Evolutionary conservation across 179 eudicot genomes (phyloP), one percentile per base, ranked within the genome.

Genomic region (Vitellaria paradoxa): DNA sequence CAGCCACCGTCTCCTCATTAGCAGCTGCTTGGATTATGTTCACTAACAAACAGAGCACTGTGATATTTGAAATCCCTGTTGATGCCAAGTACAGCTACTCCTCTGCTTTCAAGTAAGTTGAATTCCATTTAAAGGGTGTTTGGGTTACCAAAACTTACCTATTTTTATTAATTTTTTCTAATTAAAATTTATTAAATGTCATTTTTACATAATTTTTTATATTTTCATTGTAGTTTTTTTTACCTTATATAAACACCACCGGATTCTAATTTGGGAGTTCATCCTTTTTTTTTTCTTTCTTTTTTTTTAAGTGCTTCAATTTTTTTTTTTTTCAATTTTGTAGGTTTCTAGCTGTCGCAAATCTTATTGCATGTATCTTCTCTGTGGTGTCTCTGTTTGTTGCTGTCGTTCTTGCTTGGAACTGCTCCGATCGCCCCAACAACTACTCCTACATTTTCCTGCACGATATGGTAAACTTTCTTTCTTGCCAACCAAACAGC

Each of bases 51-150:
- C 87, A 93, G 68, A 69, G 81, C 1, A 65, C 77, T 3, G 64
- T 75, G 5, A 76, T 91, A 6, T 91, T 57, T 64, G 91, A 87
- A 64, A 76, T 82, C 14, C 18, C 40, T 13, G 26, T 87, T 60
- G 87, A 82, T 46, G 93, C 97, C 30, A 81, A 81, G 17, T 91
- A 91, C 79, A 80, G 78, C 85, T 89, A 89, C 68, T 75, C 88
- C 65, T 68, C 95, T 21, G 90, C 97, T 67, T 86, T 86, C 89
- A 89, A 77, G 97, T 90, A 87, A 78, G 42, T 12, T 5, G 49
- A 37, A 2, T 10, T 65, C 6, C 10, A 63, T 11, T 30, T 30
- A 30, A n/a, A n/a, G n/a, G n/a, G n/a, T n/a, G n/a, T n/a, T n/a
- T n/a, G n/a, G n/a, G n/a, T n/a, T n/a, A n/a, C n/a, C n/a, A n/a